Conservation (phyloP, 2,329 filamentous ascomycete species). For the Fusarium luffae region DNA sequence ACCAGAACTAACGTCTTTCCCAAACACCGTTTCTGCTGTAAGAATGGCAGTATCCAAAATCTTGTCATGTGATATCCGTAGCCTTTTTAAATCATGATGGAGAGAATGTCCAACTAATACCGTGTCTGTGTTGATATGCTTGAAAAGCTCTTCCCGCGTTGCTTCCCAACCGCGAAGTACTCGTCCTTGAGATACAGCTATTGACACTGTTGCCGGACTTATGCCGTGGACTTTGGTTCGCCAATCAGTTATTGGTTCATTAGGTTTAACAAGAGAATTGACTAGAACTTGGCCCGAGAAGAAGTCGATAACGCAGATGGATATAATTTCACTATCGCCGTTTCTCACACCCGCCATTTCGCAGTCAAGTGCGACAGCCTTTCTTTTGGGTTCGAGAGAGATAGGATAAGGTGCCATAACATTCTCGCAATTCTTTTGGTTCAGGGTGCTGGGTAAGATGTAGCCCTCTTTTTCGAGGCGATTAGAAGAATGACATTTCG, state of each 20-base stretch:
- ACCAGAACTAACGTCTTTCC: rapidly evolving
- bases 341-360: slow-evolving; percentile 11
- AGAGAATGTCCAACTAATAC: background rate
- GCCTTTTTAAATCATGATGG: background rate
- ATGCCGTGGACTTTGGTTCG: slow-evolving; percentile 11
- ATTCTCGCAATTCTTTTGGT: background rate
- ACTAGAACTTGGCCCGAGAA: slow-evolving; percentile 15
- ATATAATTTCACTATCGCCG: slow-evolving; percentile 4
- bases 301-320: slow-evolving; percentile 17
- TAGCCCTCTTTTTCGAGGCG: slow-evolving; percentile 11
- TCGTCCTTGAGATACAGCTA: background rate
- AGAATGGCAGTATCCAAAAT: slow-evolving; percentile 7
- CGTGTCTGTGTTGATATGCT: background rate
- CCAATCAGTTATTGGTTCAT: slow-evolving; percentile 2
- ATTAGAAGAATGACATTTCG: background rate
- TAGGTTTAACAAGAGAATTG: background rate
- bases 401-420: background rate
- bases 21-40: background rate
- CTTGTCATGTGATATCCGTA: background rate
- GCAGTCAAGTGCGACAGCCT: slow-evolving; percentile 11
- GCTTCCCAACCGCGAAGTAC: background rate
- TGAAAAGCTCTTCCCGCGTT: background rate
- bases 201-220: background rate
- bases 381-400: slow-evolving; percentile 9
- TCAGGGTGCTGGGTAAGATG: background rate